phyloP scores from a whole-genome alignment of 352 stramenopile species.

The Globisporangium orthogonon region DNA sequence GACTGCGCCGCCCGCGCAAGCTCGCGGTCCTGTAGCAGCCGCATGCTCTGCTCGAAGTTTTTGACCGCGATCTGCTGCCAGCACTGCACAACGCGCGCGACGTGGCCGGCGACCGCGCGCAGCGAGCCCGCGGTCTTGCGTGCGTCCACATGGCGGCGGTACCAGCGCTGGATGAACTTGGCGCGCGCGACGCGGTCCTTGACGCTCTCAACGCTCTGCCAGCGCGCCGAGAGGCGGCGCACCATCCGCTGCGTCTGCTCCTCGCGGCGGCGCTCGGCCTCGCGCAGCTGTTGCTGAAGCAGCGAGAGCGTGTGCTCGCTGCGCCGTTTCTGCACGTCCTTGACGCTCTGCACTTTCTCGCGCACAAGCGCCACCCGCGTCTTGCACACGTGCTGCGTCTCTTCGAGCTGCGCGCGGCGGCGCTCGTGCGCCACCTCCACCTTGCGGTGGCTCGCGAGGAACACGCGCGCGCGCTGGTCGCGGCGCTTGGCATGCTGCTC shows the following conservation, averaged over 20 bases:
- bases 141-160: conserved; percentile 37
- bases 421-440: conserved; percentile 39
- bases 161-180: conserved; percentile 80
- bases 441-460: conserved; percentile 29
- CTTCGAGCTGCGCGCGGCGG: conserved; percentile 32
- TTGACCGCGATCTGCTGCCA: conserved; percentile 30
- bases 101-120: conserved; percentile 25
- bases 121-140: conserved; percentile 32
- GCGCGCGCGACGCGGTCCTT: conserved; percentile 49
- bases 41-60: conserved; percentile 60
- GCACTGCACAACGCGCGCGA: conserved; percentile 32
- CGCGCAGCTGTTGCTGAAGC: conserved; percentile 41
- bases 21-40: conserved; percentile 47
- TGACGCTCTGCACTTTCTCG: conserved; percentile 50
- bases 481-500: conserved; percentile 45
- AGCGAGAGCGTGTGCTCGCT: conserved; percentile 25
- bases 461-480: conserved; percentile 28
- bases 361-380: conserved; percentile 32
- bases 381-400: conserved; percentile 41
- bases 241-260: conserved; percentile 48
- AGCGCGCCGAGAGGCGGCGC: conserved; percentile 39
- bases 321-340: conserved; percentile 32
- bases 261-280: conserved; percentile 40
- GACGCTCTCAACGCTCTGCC: conserved; percentile 64
- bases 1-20: conserved; percentile 41